Percentiles rank a stretch among this genome's conserved stretches.
Evolutionary conservation across 2,329 filamentous ascomycete species (phyloP).

Genomic region (Orbilia javanica): DNA sequence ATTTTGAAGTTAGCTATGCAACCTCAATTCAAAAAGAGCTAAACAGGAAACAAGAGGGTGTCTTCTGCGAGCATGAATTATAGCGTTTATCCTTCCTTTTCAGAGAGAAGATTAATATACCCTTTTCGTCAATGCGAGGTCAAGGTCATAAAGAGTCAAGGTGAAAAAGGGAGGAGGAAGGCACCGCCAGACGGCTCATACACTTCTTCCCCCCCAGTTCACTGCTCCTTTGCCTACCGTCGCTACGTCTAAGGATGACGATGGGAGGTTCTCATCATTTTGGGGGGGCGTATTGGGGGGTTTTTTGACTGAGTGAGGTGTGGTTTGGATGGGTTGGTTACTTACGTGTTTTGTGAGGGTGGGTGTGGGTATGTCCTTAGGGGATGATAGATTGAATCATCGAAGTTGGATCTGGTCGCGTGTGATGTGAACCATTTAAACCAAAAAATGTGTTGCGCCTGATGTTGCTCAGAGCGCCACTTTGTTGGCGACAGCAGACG

Average conservation of each 20-base stretch:
- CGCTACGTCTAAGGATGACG: conserved; percentile 59
- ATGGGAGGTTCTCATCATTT: conserved; percentile 57
- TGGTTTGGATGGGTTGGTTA: neutral
- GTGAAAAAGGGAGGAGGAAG: neutral
- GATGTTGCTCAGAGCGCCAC: conserved; percentile 13
- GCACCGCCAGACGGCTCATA: conserved; percentile 53
- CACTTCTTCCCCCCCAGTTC: neutral
- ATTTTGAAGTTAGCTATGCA: neutral
- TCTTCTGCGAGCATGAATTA: no score
- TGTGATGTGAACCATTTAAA: no score
- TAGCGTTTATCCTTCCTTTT: no score
- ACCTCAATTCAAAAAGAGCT: neutral
- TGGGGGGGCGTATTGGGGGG: neutral
- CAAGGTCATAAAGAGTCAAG: neutral
- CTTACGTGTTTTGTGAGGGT: neutral
- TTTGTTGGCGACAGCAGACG: conserved; percentile 15
- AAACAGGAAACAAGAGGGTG: no score
- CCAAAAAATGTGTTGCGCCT: conserved; percentile 25
- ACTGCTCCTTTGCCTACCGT: conserved; percentile 16
- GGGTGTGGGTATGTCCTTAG: no score
- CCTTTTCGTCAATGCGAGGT: conserved; percentile 54
- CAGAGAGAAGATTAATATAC: conserved; percentile 59
- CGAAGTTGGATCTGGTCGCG: no score
- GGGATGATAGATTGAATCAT: neutral
- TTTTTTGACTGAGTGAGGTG: no score